Percentiles rank a stretch among this genome's conserved stretches.
Evolutionary conservation across 768 basidiomycete genomes (phyloP).

Genomic region (Termitomyces sp.): DNA sequence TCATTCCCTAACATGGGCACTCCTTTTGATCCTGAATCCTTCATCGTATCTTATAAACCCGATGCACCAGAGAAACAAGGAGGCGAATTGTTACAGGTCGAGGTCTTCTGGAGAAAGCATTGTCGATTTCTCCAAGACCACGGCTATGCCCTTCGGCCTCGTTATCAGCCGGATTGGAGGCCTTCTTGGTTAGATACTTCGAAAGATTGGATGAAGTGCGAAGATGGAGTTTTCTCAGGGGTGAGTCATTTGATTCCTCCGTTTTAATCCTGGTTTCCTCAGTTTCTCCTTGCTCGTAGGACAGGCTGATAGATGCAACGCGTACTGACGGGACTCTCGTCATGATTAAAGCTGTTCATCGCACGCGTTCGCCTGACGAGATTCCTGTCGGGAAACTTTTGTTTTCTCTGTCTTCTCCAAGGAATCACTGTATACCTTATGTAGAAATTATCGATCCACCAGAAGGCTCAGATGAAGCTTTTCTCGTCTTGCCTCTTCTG

Average conservation of each 20-base stretch:
- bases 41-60: not conserved
- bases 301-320: not conserved
- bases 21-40: not conserved
- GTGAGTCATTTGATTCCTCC: not conserved
- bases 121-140: slow-evolving; percentile 2
- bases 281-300: not conserved
- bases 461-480: slow-evolving; percentile 8
- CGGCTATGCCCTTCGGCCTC: slow-evolving; percentile 5
- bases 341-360: not conserved
- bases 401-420: slow-evolving; percentile 4
- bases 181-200: slow-evolving; percentile 3
- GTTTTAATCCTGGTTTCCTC: not conserved
- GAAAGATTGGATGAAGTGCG: not conserved
- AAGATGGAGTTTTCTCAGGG: slow-evolving; percentile 1
- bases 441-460: slow-evolving; percentile 12
- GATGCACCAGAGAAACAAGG: not conserved
- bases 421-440: slow-evolving; percentile 28
- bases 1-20: not conserved
- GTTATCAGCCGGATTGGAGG: slow-evolving; percentile 4
- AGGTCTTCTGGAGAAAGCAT: not conserved
- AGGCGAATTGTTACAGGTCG: not conserved
- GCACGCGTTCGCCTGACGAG: not conserved
- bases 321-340: not conserved
- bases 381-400: not conserved
- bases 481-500: not conserved